Evolutionary conservation across 768 basidiomycete genomes (phyloP), one percentile per base, ranked within the genome.

Genomic region (Boletus tylopilopsis): DNA sequence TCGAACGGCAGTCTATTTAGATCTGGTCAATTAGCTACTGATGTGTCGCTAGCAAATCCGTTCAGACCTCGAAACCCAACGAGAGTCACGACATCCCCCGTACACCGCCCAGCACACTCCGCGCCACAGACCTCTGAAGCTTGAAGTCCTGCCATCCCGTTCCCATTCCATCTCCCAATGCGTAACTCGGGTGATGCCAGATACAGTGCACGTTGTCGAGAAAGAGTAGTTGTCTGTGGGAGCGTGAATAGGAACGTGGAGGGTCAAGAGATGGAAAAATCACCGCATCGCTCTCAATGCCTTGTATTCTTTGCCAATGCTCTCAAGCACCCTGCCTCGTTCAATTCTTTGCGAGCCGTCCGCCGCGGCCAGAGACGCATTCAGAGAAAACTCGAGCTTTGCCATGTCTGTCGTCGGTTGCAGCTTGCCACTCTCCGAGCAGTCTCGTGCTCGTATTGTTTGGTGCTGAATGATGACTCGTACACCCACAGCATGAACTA

Each of bases 331-430:
- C 11, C 80, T 77, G 1, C 82, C 79, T 6, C 84, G 79, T 59
- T 82, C n/a, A n/a, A n/a, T 81, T 49, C 73, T 74, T 53, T 79
- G 77, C 2, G 72, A 64, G 42, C 76, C 75, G 47, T 84, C 82
- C 2, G n/a, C n/a, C n/a, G n/a, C n/a, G n/a, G 72, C 73, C 71
- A 85, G 74, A 66, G 97, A 90, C 4, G 88, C 80, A 58, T 84
- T 87, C 46, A 99, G 66, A 0, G 90, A 85, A 65, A 98, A 96
- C 71, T 99, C 96, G 52, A 98, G 77, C 65, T 93, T 90, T 0
- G 94, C 88, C 93, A 97, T 95, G 67, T 99, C 95, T 42, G 84
- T 89, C 49, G 93, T 91, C 55, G 97, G 75, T 69, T 95, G 93
- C 23, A 99, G 79, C 65, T 96, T 97, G 13, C 94, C 94, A 50